phyloP scores from a whole-genome alignment of 1,284 basidiomycete species.

The Schizopora paradoxa region DNA sequence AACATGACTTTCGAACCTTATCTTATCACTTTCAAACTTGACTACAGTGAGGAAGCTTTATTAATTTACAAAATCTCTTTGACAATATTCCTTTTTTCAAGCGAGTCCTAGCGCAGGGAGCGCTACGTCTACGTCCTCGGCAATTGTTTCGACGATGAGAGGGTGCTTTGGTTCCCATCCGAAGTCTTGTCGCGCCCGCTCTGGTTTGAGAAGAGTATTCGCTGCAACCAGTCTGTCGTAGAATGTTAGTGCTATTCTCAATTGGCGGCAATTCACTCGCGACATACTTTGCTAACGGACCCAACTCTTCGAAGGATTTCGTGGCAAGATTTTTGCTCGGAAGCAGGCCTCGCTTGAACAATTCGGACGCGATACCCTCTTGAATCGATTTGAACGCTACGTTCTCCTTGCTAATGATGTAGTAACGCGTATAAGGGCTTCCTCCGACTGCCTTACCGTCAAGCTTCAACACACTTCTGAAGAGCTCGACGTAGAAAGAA shows the following conservation, averaged over 20 bases:
- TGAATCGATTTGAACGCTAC: conserved; percentile 4
- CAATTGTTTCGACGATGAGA: conserved; percentile 12
- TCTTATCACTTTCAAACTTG: too few relatives aligned
- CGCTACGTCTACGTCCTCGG: conserved; percentile 35
- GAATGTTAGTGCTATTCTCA: not conserved
- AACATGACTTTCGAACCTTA: too few relatives aligned
- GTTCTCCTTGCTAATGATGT: conserved; percentile 2
- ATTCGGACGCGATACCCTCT: not conserved
- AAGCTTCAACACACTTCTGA: conserved; percentile 13
- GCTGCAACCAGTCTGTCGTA: not conserved
- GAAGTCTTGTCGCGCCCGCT: not conserved
- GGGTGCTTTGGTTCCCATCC: conserved; percentile 1
- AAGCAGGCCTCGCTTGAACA: not conserved
- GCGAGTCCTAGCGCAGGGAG: too few relatives aligned
- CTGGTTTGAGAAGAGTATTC: not conserved
- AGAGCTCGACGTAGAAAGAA: conserved; percentile 19
- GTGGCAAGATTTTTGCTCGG: not conserved
- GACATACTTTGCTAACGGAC: not conserved
- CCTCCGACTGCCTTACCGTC: not conserved
- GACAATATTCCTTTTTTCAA: too few relatives aligned
- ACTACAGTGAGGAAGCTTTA: too few relatives aligned
- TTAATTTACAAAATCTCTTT: too few relatives aligned
- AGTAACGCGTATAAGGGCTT: conserved; percentile 9
- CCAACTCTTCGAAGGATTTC: not conserved
- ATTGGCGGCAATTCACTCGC: not conserved